Percentiles rank a stretch among this genome's conserved stretches.
phyloP scores from a whole-genome alignment of 352 stramenopile genomes.

The Thraustochytrium sp. region DNA sequence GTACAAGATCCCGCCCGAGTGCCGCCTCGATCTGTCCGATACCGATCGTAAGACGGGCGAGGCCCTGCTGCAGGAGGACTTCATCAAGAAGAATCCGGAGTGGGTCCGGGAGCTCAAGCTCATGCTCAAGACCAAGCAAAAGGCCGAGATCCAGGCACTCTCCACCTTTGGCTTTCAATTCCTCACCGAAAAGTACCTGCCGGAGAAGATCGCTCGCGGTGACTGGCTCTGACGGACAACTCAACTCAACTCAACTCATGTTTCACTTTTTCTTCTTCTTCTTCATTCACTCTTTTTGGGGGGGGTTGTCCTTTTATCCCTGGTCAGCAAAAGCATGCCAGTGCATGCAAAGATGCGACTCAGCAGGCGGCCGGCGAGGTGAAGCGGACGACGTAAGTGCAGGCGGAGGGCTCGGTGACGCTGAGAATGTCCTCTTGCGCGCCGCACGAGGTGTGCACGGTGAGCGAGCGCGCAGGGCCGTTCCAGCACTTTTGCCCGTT shows the following conservation, averaged over 20 bases:
- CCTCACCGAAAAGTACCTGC: slow-evolving; percentile 73
- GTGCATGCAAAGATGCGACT: too few relatives aligned
- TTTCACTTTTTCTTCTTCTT: neutral
- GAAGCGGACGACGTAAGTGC: slow-evolving; percentile 72
- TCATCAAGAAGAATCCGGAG: slow-evolving; percentile 73
- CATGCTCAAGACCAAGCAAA: slow-evolving; percentile 77
- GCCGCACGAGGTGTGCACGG: slow-evolving; percentile 65
- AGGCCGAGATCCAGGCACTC: slow-evolving; percentile 78
- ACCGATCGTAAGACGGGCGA: slow-evolving; percentile 79
- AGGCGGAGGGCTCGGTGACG: slow-evolving; percentile 72
- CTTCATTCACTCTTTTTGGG: neutral
- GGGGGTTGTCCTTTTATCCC: too few relatives aligned
- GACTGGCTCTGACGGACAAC: slow-evolving; percentile 55
- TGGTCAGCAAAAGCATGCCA: too few relatives aligned
- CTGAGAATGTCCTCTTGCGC: slow-evolving; percentile 60
- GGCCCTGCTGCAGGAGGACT: slow-evolving; percentile 73
- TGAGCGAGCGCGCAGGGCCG: slow-evolving; percentile 62
- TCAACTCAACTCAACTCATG: neutral
- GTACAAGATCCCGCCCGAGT: slow-evolving; percentile 71
- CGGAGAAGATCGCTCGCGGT: slow-evolving; percentile 58
- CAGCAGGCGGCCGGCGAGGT: slow-evolving; percentile 65
- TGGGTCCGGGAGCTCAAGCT: slow-evolving; percentile 75
- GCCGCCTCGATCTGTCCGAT: slow-evolving; percentile 74
- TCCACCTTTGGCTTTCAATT: slow-evolving; percentile 81
- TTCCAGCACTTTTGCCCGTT: slow-evolving; percentile 35